These are phyloP conservation scores for Metschnikowia kunwiensis DNA, from an alignment of 805 yeast genomes.

Conservation along the genomic window DNA sequence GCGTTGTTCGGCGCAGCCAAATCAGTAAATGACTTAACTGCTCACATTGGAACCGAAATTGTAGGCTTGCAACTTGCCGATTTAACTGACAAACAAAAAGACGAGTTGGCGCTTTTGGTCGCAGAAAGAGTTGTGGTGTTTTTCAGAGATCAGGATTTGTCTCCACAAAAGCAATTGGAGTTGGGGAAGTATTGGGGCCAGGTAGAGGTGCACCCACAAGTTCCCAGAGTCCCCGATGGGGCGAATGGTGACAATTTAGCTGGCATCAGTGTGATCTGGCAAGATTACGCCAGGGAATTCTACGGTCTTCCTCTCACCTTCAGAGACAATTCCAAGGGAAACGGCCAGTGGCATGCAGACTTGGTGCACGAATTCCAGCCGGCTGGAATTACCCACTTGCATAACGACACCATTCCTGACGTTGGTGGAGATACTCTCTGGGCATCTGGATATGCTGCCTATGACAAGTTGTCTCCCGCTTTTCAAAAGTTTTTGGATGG, in stretches of 20 bases:
- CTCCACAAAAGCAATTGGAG: slow-evolving; percentile 31
- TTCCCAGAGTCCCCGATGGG: slow-evolving; percentile 18
- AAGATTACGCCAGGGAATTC: slow-evolving; percentile 25
- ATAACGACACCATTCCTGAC: slow-evolving; percentile 47
- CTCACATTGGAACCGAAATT: slow-evolving; percentile 31
- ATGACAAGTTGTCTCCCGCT: slow-evolving; percentile 52
- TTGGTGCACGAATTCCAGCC: slow-evolving; percentile 56
- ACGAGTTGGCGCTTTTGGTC: slow-evolving; percentile 30
- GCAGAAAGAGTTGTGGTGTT: slow-evolving; percentile 32
- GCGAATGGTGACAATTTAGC: slow-evolving; percentile 14
- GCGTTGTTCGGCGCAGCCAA: slow-evolving; percentile 32
- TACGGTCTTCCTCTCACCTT: slow-evolving; percentile 25
- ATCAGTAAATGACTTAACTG: slow-evolving; percentile 29
- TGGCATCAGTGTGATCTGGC: slow-evolving; percentile 34
- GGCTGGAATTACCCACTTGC: slow-evolving; percentile 53
- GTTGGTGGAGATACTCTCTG: slow-evolving; percentile 59
- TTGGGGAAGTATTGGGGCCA: slow-evolving; percentile 32
- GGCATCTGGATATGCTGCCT: slow-evolving; percentile 58
- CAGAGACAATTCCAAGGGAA: slow-evolving; percentile 25
- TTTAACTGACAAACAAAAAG: slow-evolving; percentile 27
- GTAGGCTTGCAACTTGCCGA: slow-evolving; percentile 30
- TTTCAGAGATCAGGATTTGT: slow-evolving; percentile 30
- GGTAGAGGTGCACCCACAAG: slow-evolving; percentile 25
- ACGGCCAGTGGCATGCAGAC: slow-evolving; percentile 43
- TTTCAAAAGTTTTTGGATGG: slow-evolving; percentile 52